These are phyloP conservation scores for Sclerotinia nivalis DNA, from an alignment of 2,329 filamentous ascomycete genomes.

Conservation along the genomic window DNA sequence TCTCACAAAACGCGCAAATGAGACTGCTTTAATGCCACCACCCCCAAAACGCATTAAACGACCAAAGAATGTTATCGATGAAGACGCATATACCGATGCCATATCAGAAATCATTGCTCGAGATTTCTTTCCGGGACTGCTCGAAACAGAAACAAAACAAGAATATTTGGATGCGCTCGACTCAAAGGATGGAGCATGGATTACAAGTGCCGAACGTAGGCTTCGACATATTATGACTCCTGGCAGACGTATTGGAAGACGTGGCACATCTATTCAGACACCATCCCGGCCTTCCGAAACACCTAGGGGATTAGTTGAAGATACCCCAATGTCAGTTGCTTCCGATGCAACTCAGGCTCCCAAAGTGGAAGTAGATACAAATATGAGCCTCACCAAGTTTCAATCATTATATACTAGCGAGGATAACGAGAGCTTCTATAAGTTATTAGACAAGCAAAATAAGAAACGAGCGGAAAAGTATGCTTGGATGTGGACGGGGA, in stretches of 20 bases:
- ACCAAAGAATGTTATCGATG: conserved; percentile 82
- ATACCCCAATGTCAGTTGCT: conserved; percentile 68
- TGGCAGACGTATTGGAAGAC: conserved; percentile 50
- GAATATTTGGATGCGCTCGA: conserved; percentile 92
- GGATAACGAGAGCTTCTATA: conserved; percentile 97
- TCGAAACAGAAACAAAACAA: conserved; percentile 82
- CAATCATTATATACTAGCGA: conserved; percentile 95
- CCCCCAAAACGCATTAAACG: conserved; percentile 93
- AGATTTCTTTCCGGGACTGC: conserved; percentile 92
- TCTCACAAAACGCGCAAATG: conserved; percentile 61
- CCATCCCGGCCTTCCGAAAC: conserved; percentile 50
- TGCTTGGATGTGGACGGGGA: conserved; percentile 80
- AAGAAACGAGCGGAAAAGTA: conserved; percentile 80
- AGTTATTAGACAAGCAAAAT: conserved; percentile 87
- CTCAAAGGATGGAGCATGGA: conserved; percentile 83
- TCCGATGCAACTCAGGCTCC: conserved; percentile 44
- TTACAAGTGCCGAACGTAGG: conserved; percentile 72
- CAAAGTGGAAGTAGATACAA: conserved; percentile 62
- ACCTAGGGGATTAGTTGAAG: conserved; percentile 66
- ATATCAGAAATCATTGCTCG: conserved; percentile 92
- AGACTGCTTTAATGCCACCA: conserved; percentile 80
- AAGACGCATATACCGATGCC: conserved; percentile 88
- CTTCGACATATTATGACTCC: conserved; percentile 82
- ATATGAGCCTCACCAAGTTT: conserved; percentile 80
- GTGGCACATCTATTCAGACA: conserved; percentile 41